Conservation (phyloP, 805 yeast genomes). For the Yarrowia sp. region DNA sequence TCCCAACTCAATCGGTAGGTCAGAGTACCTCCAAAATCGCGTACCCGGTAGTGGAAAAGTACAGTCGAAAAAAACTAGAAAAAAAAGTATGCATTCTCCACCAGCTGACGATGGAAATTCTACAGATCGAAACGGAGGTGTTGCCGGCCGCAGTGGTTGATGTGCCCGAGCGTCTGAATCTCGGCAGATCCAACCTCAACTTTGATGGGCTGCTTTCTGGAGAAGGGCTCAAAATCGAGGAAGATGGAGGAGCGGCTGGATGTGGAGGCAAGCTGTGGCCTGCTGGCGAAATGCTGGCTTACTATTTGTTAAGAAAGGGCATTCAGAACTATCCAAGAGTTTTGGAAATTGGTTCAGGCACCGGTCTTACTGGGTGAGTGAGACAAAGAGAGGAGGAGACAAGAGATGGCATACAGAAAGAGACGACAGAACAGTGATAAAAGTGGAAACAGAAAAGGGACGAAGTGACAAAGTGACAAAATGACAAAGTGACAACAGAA, state of each 20-base stretch:
- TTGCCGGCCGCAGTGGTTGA: conserved; percentile 39
- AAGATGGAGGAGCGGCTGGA: conserved; percentile 58
- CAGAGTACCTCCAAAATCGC: neutral
- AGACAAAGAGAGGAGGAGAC: too few relatives aligned
- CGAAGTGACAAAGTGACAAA: neutral
- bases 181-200: conserved; percentile 42
- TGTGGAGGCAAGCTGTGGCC: conserved; percentile 66
- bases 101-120: neutral
- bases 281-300: conserved; percentile 54
- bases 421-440: too few relatives aligned
- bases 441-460: too few relatives aligned
- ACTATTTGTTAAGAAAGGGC: conserved; percentile 42
- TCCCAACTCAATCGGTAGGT: neutral
- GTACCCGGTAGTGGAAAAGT: conserved; percentile 1
- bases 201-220: conserved; percentile 42
- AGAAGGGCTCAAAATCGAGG: conserved; percentile 43
- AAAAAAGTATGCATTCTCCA: neutral
- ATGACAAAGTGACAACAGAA: neutral
- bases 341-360: conserved; percentile 56
- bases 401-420: too few relatives aligned
- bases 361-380: conserved; percentile 52
- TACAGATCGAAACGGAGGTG: conserved; percentile 26
- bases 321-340: conserved; percentile 34
- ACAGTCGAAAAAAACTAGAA: neutral
- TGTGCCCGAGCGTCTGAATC: conserved; percentile 38